phyloP scores from a whole-genome alignment of 192 early-diverging fungal genomes.

The Podila horticola region DNA sequence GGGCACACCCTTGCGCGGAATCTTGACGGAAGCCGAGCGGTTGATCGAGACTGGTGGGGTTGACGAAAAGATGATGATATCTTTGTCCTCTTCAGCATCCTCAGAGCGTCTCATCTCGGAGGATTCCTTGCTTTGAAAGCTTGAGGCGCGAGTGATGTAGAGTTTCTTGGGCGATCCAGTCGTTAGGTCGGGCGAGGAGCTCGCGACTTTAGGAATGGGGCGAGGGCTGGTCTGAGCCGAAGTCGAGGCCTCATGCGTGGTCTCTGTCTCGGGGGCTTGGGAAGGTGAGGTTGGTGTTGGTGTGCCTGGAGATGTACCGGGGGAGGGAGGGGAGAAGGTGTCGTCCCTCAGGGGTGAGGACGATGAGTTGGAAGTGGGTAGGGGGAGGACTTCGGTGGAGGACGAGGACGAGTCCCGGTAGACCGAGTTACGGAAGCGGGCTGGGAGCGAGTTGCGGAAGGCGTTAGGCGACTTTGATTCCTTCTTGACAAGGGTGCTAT shows the following conservation, averaged over 20 bases:
- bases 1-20: slow-evolving; percentile 7
- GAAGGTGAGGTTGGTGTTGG: not conserved
- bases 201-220: not conserved
- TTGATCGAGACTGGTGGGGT: slow-evolving; percentile 42
- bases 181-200: not conserved
- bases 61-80: slow-evolving; percentile 51
- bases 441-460: slow-evolving; percentile 34
- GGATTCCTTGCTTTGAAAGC: slow-evolving; percentile 23
- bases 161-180: slow-evolving; percentile 11
- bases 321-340: slow-evolving; percentile 1
- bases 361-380: slow-evolving; percentile 16
- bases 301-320: not conserved
- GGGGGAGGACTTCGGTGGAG: slow-evolving; percentile 28
- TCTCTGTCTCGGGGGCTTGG: not conserved
- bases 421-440: slow-evolving; percentile 25
- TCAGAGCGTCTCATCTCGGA: slow-evolving; percentile 16
- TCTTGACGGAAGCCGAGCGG: slow-evolving; percentile 19
- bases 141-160: slow-evolving; percentile 42
- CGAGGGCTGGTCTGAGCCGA: not conserved
- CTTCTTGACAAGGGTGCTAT: slow-evolving; percentile 6
- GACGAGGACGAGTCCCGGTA: slow-evolving; percentile 15
- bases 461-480: not conserved
- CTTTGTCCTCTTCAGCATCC: slow-evolving; percentile 11
- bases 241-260: too few relatives aligned
- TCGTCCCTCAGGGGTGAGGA: not conserved